Evolutionary conservation across 1,139 yeast species (phyloP), one percentile per base, ranked within the genome.

Genomic region (Saccharomyces pastorianus): DNA sequence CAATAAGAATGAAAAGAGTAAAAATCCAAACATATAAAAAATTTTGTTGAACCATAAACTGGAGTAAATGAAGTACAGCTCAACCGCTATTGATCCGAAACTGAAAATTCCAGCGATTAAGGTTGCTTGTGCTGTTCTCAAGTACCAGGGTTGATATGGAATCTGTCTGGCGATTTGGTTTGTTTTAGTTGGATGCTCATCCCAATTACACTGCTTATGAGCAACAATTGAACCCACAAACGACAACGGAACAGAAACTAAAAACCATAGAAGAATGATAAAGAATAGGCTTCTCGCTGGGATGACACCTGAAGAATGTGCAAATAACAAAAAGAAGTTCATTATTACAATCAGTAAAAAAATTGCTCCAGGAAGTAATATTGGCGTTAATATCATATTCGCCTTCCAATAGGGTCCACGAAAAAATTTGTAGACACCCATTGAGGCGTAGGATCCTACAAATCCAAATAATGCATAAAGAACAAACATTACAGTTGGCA

Each of bases 11-110:
- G 97, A 90, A 73, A 91, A 83, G 71, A 93, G 88, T 64, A 93
- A 76, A 77, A 93, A 93, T 25, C 99, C 99, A 77, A 93, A 93
- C 98, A 93, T 93, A 76, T 91, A 93, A 76, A 84, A 93, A 60
- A 93, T 84, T 70, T 89, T 81, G 77, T 88, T 91, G 73, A 88
- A 90, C 99, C 99, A 93, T 61, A 93, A 75, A 31, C 97, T 90
- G 55, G 90, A 81, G 74, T 87, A 83, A 59, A 80, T 77, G 73
- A 91, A 93, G 72, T 89, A 91, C 80, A 95, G 82, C 72, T 93
- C 98, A 54, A 93, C 96, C 11, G 96, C 90, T 65, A 91, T 87
- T 20, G 96, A 86, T 7, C 96, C 96, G 67, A 93, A 93, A 64
- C 99, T 98, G 78, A 93, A 84, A 56, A 93, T 81, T 56, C 99